These are phyloP conservation scores for Chlorella vulgaris DNA, from an alignment of 139 green algal species.

Conservation along the genomic window DNA sequence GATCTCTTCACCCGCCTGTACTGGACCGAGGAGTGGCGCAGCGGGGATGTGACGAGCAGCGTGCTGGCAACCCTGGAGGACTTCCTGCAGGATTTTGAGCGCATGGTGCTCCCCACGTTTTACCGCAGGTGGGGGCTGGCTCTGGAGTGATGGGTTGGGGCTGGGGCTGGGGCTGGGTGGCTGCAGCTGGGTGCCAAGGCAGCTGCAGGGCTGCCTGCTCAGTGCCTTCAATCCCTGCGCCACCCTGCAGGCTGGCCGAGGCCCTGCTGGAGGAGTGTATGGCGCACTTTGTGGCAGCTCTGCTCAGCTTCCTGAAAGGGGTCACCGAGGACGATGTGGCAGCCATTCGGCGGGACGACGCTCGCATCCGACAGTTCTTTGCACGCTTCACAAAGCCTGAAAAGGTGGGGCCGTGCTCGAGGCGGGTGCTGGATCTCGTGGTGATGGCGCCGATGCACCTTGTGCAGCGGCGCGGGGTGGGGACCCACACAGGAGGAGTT, in stretches of 20 bases:
- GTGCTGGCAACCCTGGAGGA: conserved; percentile 84
- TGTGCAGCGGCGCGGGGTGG: no score
- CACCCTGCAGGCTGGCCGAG: conserved; percentile 46
- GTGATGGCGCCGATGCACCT: no score
- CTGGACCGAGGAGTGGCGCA: conserved; percentile 56
- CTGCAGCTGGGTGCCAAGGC: no score
- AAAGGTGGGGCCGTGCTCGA: conserved; percentile 46
- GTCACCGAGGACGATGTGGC: conserved; percentile 47
- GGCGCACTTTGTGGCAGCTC: conserved; percentile 53
- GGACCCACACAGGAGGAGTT: no score
- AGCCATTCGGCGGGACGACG: conserved; percentile 25
- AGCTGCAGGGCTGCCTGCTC: neutral
- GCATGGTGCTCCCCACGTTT: conserved; percentile 53
- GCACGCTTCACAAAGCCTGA: conserved; percentile 35
- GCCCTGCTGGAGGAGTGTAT: conserved; percentile 55
- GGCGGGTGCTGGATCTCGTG: no score
- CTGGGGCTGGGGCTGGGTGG: no score
- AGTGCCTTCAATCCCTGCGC: neutral
- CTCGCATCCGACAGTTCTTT: conserved; percentile 64
- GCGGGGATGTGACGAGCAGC: conserved; percentile 54
- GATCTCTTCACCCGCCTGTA: conserved; percentile 56
- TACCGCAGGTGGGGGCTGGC: conserved; percentile 38
- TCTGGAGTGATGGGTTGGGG: no score
- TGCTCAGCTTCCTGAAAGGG: conserved; percentile 47
- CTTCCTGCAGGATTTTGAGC: conserved; percentile 70